A percentile compares a stretch with the other conserved stretches of the same genome.
Evolutionary conservation across 2,329 filamentous ascomycete species (phyloP).

Genomic region (Gaeumannomyces sp.): DNA sequence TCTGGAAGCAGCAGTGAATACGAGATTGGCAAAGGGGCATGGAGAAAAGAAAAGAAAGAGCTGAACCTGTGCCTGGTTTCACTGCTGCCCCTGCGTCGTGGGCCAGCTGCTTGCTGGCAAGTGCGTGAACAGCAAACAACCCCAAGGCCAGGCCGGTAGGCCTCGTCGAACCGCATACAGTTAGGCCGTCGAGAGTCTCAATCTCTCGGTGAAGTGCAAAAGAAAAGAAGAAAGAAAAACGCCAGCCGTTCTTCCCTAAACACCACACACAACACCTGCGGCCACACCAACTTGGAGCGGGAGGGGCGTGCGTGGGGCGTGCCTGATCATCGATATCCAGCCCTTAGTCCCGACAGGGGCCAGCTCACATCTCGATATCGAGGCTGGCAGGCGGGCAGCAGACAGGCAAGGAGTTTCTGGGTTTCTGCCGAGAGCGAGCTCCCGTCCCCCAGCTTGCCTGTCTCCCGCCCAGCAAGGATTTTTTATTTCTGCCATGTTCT

Average conservation of each 20-base stretch:
- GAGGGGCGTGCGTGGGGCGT: background rate
- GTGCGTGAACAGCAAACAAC: too few relatives aligned
- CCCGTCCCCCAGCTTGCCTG: background rate
- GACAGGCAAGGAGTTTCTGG: background rate
- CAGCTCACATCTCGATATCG: background rate
- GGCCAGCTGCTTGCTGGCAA: too few relatives aligned
- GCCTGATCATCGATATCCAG: background rate
- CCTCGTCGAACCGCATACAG: background rate
- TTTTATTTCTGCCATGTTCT: background rate
- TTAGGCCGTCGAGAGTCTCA: background rate
- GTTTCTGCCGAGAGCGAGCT: background rate
- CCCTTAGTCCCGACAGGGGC: background rate
- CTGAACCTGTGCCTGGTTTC: too few relatives aligned
- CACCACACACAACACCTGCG: too few relatives aligned
- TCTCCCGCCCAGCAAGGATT: background rate
- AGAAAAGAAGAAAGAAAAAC: background rate
- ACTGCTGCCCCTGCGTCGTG: too few relatives aligned
- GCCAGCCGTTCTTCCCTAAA: background rate
- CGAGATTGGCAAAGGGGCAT: background rate
- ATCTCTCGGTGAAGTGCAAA: background rate
- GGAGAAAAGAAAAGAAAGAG: background rate
- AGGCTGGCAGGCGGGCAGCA: too few relatives aligned
- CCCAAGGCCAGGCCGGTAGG: background rate
- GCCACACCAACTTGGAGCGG: too few relatives aligned
- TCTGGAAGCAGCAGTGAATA: background rate